Percentiles rank a stretch among this genome's conserved stretches.
phyloP scores from a whole-genome alignment of 1,284 basidiomycete species.

The Trametes sp. region DNA sequence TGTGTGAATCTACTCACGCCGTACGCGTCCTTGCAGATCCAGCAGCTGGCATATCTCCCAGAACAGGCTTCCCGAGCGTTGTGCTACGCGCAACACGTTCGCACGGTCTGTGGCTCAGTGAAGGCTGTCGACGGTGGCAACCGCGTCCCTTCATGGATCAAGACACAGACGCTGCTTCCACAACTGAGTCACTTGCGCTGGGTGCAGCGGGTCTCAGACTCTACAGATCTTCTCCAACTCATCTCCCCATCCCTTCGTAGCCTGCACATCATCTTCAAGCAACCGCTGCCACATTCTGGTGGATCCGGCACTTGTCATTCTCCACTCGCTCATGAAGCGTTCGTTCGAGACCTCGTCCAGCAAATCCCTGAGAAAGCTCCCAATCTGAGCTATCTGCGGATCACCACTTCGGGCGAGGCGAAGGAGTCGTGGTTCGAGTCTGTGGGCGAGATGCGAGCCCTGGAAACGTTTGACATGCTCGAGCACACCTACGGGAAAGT shows the following conservation, averaged over 20 bases:
- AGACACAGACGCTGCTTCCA: constrained; percentile 7
- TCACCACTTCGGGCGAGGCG: constrained; percentile 16
- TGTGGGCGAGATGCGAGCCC: constrained; percentile 2
- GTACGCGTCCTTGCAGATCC: background rate
- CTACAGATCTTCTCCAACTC: constrained; percentile 14
- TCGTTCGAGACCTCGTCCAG: constrained; percentile 15
- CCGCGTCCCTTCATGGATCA: background rate
- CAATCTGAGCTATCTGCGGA: constrained; percentile 18
- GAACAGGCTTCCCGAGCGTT: constrained; percentile 7
- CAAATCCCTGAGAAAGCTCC: constrained; percentile 12
- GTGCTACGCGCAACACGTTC: constrained; percentile 23
- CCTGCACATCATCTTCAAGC: constrained; percentile 23
- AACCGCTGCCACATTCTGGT: background rate
- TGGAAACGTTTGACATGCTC: constrained; percentile 24
- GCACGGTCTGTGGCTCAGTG: constrained; percentile 12
- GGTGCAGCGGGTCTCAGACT: constrained; percentile 6
- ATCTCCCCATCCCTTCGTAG: constrained; percentile 18
- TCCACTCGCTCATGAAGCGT: background rate
- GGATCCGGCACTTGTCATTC: background rate
- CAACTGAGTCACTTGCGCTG: constrained; percentile 20
- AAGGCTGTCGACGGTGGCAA: background rate
- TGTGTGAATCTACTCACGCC: background rate
- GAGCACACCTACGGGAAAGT: constrained; percentile 9
- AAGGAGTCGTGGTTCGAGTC: constrained; percentile 23
- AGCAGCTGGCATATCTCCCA: background rate